Evolutionary conservation across 257 asterid genomes (phyloP).

Genomic region (Eucommia ulmoides): DNA sequence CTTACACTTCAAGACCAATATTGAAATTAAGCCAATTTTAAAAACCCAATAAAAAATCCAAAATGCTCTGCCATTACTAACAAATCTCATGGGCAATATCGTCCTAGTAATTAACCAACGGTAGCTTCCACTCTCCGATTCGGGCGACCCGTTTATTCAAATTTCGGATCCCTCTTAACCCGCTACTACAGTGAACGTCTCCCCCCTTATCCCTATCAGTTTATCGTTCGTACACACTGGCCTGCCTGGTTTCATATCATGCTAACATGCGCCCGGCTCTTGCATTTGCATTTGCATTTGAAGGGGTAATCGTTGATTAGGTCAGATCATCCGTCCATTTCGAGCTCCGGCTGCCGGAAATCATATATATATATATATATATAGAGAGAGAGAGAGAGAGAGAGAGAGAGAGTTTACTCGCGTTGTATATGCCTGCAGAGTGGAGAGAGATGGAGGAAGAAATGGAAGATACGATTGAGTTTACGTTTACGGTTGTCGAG

Average conservation of each 20-base stretch:
- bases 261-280: neutral
- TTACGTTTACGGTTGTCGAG: conserved; percentile 57
- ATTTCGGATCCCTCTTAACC: conserved; percentile 31
- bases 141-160: conserved; percentile 18
- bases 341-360: neutral
- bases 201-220: conserved; percentile 10
- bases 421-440: too few relatives aligned
- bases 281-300: neutral
- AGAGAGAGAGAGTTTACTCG: too few relatives aligned
- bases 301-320: neutral
- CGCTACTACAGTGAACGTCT: neutral
- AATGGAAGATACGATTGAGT: conserved; percentile 42
- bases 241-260: neutral
- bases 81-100: conserved; percentile 12
- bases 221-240: conserved; percentile 2
- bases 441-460: conserved; percentile 47
- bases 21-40: neutral
- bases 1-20: neutral
- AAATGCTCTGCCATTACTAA: neutral
- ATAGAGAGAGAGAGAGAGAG: conserved; percentile 1
- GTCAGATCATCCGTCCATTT: neutral
- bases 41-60: neutral
- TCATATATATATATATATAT: neutral
- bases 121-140: conserved; percentile 7
- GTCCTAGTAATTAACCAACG: conserved; percentile 21